phyloP scores from a whole-genome alignment of 768 basidiomycete genomes.

The Amanita inopinata region DNA sequence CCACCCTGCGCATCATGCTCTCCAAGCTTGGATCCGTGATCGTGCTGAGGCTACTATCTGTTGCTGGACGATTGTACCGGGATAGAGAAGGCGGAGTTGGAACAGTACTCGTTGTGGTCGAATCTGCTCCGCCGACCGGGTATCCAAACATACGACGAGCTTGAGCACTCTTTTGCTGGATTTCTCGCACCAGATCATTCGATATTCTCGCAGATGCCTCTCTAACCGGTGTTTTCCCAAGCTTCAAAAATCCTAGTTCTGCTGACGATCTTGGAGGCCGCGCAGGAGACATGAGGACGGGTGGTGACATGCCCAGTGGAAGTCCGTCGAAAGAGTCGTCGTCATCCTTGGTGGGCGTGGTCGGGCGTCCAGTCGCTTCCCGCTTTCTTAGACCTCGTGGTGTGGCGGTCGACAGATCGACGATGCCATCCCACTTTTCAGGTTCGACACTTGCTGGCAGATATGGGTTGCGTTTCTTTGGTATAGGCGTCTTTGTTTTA shows the following conservation, averaged over 20 bases:
- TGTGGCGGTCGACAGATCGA: constrained; percentile 56
- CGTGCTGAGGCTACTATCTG: constrained; percentile 36
- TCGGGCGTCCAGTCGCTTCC: constrained; percentile 12
- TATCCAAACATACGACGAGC: constrained; percentile 19
- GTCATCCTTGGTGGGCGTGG: constrained; percentile 21
- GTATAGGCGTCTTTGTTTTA: constrained; percentile 49
- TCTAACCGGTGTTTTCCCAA: constrained; percentile 59
- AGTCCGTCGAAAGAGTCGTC: constrained; percentile 45
- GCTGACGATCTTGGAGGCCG: constrained; percentile 38
- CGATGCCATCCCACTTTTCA: constrained; percentile 60
- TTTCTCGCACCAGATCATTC: constrained; percentile 49
- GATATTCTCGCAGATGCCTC: constrained; percentile 65
- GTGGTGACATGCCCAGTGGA: constrained; percentile 52
- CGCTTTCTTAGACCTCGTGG: constrained; percentile 31
- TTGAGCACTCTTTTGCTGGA: constrained; percentile 29
- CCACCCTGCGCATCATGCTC: constrained; percentile 59
- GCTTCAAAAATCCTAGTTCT: constrained; percentile 33
- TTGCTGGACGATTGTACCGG: constrained; percentile 42
- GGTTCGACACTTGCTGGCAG: constrained; percentile 42
- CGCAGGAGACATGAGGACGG: constrained; percentile 46
- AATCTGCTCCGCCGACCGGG: constrained; percentile 31
- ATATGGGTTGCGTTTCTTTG: constrained; percentile 50
- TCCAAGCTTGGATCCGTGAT: constrained; percentile 52
- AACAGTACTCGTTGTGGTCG: constrained; percentile 54
- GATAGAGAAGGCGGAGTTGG: constrained; percentile 65